phyloP scores from a whole-genome alignment of 1,284 basidiomycete species.

The Sphagnurus paluster region DNA sequence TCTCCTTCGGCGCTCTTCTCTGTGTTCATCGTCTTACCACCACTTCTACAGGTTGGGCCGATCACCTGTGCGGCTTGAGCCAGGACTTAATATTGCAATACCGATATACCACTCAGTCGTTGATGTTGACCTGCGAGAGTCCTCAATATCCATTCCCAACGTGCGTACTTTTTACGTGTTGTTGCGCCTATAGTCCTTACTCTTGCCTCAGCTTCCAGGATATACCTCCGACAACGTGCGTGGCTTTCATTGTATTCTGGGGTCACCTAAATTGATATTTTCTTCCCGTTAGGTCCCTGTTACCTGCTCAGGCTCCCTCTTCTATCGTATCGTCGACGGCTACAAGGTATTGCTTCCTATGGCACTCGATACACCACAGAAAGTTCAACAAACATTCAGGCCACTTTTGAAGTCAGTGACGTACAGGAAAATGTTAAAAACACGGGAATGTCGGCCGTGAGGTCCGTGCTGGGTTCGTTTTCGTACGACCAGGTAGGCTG shows the following conservation, averaged over 20 bases:
- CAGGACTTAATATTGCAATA: constrained; percentile 45
- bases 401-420: constrained; percentile 48
- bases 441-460: constrained; percentile 51
- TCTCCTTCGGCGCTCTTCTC: constrained; percentile 4
- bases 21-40: background rate
- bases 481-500: constrained; percentile 44
- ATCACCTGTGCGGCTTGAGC: constrained; percentile 40
- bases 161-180: constrained; percentile 22
- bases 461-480: constrained; percentile 50
- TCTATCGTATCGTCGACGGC: constrained; percentile 48
- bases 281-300: constrained; percentile 40
- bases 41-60: constrained; percentile 38
- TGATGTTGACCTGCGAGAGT: constrained; percentile 48
- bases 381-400: constrained; percentile 21
- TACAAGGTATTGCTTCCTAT: constrained; percentile 37
- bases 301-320: constrained; percentile 48
- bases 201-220: constrained; percentile 35
- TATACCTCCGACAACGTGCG: constrained; percentile 53
- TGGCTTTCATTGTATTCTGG: background rate
- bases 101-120: constrained; percentile 45
- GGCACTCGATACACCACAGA: background rate
- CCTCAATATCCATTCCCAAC: constrained; percentile 43
- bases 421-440: constrained; percentile 47
- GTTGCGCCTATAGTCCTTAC: background rate
- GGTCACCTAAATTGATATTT: background rate